These are phyloP conservation scores for Malus orientalis DNA, from an alignment of 306 rosid genomes.

Conservation along the genomic window DNA sequence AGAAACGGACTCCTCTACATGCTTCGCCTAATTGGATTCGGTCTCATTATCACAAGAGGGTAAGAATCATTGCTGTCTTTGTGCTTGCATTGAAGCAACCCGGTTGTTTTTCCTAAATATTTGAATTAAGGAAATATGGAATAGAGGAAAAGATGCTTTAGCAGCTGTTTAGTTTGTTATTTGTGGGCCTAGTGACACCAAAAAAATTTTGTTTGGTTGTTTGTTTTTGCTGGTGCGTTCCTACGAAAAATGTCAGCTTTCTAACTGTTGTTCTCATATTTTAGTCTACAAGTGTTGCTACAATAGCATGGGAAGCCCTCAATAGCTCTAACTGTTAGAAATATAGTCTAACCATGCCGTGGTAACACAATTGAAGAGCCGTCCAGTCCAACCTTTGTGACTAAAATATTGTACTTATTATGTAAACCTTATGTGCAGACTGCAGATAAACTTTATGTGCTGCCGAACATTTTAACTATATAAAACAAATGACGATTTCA, in stretches of 20 bases:
- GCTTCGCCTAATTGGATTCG: conserved; percentile 84
- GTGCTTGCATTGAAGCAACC: not conserved
- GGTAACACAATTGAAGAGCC: not conserved
- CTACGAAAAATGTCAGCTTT: not conserved
- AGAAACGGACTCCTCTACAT: conserved; percentile 67
- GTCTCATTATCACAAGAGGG: conserved; percentile 64
- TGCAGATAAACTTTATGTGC: not conserved
- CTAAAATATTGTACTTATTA: not conserved
- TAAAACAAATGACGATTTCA: not conserved
- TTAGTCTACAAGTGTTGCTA: not conserved
- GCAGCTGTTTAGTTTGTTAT: not conserved
- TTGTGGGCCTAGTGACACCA: too few relatives aligned
- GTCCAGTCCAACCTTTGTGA: not conserved
- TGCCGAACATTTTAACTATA: not conserved
- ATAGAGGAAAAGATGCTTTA: not conserved
- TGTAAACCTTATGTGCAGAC: not conserved
- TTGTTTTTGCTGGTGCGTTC: not conserved
- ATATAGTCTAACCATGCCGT: not conserved
- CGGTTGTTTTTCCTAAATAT: not conserved
- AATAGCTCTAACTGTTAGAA: not conserved
- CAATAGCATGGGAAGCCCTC: not conserved
- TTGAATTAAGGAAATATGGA: not conserved
- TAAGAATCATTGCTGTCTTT: conserved; percentile 27
- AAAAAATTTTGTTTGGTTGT: too few relatives aligned
- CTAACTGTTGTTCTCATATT: too few relatives aligned